These are phyloP conservation scores for Triglochin maritima DNA, from an alignment of 106 monocot species.

Conservation along the genomic window DNA sequence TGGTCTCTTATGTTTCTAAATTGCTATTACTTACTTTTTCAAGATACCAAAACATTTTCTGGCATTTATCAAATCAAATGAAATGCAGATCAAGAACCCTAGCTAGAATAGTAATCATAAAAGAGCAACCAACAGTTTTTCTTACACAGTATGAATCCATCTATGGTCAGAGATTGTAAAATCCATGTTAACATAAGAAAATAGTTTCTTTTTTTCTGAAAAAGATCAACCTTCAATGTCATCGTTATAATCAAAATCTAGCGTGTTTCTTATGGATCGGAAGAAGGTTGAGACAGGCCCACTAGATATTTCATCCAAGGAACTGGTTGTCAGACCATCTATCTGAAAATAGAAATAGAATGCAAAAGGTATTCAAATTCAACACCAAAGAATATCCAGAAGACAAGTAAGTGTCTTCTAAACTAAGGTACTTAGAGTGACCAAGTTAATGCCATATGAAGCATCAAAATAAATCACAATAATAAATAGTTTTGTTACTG, in stretches of 20 bases:
- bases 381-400: neutral
- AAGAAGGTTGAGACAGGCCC: conserved; percentile 64
- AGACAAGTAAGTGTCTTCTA: neutral
- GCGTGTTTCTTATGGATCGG: conserved; percentile 60
- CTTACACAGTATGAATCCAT: neutral
- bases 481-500: conserved; percentile 22
- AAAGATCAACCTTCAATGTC: conserved; percentile 64
- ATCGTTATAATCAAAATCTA: conserved; percentile 94
- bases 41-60: too few species aligned
- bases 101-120: too few species aligned
- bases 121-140: too few species aligned
- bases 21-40: too few species aligned
- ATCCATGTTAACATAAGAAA: neutral
- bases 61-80: too few species aligned
- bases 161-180: neutral
- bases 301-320: conserved; percentile 85
- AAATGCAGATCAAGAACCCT: too few species aligned
- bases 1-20: too few species aligned
- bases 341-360: conserved; percentile 39
- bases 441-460: neutral
- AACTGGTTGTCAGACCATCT: conserved; percentile 48
- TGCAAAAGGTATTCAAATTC: neutral
- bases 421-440: neutral
- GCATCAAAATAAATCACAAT: conserved; percentile 1
- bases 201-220: neutral